phyloP scores from a whole-genome alignment of 805 yeast genomes.

The Debaryomyces prosopidis region DNA sequence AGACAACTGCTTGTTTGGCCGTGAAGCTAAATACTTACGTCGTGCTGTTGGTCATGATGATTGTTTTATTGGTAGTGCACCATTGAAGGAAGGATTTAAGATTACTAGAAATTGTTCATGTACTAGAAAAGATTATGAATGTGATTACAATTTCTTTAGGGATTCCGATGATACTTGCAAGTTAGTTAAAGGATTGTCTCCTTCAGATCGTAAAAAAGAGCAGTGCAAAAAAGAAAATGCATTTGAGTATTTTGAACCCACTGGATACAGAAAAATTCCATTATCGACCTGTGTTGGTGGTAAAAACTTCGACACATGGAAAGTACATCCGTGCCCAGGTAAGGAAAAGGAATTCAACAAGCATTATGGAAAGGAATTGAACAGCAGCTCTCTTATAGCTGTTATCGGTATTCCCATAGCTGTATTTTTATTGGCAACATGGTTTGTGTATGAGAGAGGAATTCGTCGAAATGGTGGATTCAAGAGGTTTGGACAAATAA shows the following conservation, averaged over 20 bases:
- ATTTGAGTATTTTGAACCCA: slow-evolving; percentile 78
- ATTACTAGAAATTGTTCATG: slow-evolving; percentile 74
- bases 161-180: slow-evolving; percentile 82
- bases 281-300: slow-evolving; percentile 87
- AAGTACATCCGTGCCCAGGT: slow-evolving; percentile 84
- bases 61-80: slow-evolving; percentile 72
- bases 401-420: slow-evolving; percentile 59
- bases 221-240: slow-evolving; percentile 58
- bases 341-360: slow-evolving; percentile 62
- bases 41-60: slow-evolving; percentile 47
- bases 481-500: slow-evolving; percentile 78
- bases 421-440: slow-evolving; percentile 53
- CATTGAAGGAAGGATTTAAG: slow-evolving; percentile 55
- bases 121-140: slow-evolving; percentile 80
- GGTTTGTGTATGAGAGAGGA: slow-evolving; percentile 79
- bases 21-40: slow-evolving; percentile 41
- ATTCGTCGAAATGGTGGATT: slow-evolving; percentile 78
- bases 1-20: slow-evolving; percentile 45
- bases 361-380: slow-evolving; percentile 53
- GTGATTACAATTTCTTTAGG: slow-evolving; percentile 82
- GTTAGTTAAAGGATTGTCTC: slow-evolving; percentile 70
- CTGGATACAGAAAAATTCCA: slow-evolving; percentile 89
- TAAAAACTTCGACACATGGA: slow-evolving; percentile 62
- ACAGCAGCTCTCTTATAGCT: slow-evolving; percentile 52
- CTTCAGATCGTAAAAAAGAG: slow-evolving; percentile 58